Evolutionary conservation across 768 basidiomycete species (phyloP), one percentile per base, ranked within the genome.

Genomic region (Daedaleopsis nitida): DNA sequence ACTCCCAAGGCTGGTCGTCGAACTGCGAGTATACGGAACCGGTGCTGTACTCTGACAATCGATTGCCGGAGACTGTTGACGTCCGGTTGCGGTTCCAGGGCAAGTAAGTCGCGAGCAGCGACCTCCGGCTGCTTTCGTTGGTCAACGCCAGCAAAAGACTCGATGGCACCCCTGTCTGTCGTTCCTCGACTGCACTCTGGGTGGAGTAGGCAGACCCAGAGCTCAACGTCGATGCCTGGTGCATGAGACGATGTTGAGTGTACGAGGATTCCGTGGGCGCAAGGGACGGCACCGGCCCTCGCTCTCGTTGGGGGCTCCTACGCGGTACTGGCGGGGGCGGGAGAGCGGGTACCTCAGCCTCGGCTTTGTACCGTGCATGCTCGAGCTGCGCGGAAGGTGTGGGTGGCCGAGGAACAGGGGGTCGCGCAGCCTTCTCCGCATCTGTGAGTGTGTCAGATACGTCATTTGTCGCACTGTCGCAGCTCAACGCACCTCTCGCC

Each of bases 91-190:
- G 57, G 52, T 62, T 52, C 66, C 64, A 57, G 7, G 64, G 66
- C 4, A 67, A 55, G 47, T 70, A 68, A 39, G 65, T 62, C 19
- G 68, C 64, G 21, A 66, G 60, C 17, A 71, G 47, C 19, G 69
- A 67, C 50, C 65, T 51, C 19, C 66, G 60, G 6, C 64, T 62
- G 51, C 68, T 70, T 24, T 65, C 63, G 52, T 42, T 69, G 70
- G 38, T 70, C 76, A 52, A 77, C 24, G 79, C 77, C 58, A 76
- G 56, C 39, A 80, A 72, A n/a, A 77, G 66, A 60, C 71, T 75
- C 5, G 74, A 66, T 27, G 73, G 72, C 8, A 68, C 70, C 16
- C 67, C 68, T 21, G 68, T 59, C 57, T 73, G 69, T 12, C 65
- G 70, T 44, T 76, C 75, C 63, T 78, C 77, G 10, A 59, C 45